Conservation (phyloP, 2,329 filamentous ascomycete species). For the Ascosphaera acerosa region DNA sequence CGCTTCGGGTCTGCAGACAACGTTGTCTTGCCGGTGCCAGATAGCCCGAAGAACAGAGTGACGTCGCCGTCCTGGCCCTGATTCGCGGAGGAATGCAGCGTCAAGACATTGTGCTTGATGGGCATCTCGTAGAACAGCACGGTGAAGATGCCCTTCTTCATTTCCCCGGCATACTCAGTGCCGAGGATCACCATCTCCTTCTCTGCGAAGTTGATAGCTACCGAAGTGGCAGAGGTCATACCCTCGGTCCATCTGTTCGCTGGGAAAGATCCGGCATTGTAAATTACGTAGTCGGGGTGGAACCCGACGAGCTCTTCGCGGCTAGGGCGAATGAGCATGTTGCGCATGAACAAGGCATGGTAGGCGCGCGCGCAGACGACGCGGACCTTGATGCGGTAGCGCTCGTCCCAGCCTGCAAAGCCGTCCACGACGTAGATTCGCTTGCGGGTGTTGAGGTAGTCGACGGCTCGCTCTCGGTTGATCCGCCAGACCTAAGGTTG, state of each 20-base stretch:
- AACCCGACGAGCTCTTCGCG: constrained; percentile 87
- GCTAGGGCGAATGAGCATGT: constrained; percentile 94
- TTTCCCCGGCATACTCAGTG: constrained; percentile 92
- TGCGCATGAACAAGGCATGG: constrained; percentile 99
- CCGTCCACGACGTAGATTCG: constrained; percentile 97
- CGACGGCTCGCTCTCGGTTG: constrained; percentile 93
- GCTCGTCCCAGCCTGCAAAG: constrained; percentile 93
- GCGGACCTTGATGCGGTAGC: constrained; percentile 90
- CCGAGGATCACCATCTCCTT: constrained; percentile 99
- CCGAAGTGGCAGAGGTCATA: constrained; percentile 96
- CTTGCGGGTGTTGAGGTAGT: constrained; percentile 97
- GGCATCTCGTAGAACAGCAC: constrained; percentile 99
- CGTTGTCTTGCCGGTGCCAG: constrained; percentile 95
- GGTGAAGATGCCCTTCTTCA: constrained; percentile 98
- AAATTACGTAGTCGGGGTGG: constrained; percentile 98
- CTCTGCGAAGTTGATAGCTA: constrained; percentile 95
- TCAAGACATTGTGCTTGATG: constrained; percentile 97
- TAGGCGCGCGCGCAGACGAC: constrained; percentile 97
- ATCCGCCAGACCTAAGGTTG: constrained; percentile 99
- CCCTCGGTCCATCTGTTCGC: constrained; percentile 94
- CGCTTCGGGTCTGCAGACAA: constrained; percentile 93
- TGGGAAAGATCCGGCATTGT: constrained; percentile 96
- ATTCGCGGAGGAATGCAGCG: constrained; percentile 94
- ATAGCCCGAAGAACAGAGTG: constrained; percentile 97
- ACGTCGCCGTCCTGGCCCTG: constrained; percentile 88